A percentile compares a stretch with the other conserved stretches of the same genome.
phyloP scores from a whole-genome alignment of 352 stramenopile species.

The Pythium myriotylum region DNA sequence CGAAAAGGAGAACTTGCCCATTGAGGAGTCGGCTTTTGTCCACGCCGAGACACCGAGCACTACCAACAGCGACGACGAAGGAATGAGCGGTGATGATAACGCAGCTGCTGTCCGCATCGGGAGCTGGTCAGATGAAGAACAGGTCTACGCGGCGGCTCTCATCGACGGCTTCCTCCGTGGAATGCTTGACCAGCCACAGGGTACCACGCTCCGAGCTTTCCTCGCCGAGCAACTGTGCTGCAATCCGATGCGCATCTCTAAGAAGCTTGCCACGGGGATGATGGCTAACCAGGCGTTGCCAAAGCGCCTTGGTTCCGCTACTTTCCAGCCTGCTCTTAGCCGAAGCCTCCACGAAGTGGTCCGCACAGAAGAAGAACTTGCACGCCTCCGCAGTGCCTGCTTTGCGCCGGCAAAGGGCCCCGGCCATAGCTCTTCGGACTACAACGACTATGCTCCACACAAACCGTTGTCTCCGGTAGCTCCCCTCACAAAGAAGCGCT shows the following conservation, averaged over 20 bases:
- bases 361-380: constrained; percentile 13
- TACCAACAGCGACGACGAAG: constrained; percentile 7
- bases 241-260: constrained; percentile 94
- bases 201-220: constrained; percentile 87
- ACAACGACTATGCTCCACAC: constrained; percentile 2
- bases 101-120: constrained; percentile 23
- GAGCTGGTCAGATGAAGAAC: constrained; percentile 45
- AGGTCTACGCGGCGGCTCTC: constrained; percentile 76
- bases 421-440: background rate
- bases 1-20: constrained; percentile 25
- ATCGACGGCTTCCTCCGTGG: constrained; percentile 90
- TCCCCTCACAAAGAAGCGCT: constrained; percentile 18
- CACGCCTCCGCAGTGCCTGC: constrained; percentile 15
- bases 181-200: constrained; percentile 77
- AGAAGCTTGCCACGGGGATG: constrained; percentile 82
- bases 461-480: constrained; percentile 16
- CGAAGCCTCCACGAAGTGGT: constrained; percentile 6
- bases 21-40: background rate
- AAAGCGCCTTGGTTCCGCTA: constrained; percentile 30
- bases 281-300: constrained; percentile 28
- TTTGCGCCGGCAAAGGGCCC: constrained; percentile 14
- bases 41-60: background rate
- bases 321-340: constrained; percentile 21
- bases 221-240: constrained; percentile 90
- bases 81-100: constrained; percentile 15